These are phyloP conservation scores for Ochromonas danica DNA, from an alignment of 108 stramenopile species.

Conservation along the genomic window DNA sequence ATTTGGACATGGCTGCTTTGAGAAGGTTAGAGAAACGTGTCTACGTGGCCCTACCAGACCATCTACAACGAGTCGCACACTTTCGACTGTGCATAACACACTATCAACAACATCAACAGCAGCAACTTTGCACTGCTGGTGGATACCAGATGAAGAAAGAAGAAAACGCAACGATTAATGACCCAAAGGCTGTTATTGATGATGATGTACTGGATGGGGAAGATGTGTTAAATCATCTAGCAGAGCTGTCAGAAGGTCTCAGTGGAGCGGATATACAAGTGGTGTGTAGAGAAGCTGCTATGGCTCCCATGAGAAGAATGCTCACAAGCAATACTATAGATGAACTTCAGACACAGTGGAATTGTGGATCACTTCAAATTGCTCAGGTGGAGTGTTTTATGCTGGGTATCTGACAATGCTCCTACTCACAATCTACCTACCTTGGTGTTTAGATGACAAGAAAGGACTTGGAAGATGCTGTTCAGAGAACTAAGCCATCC, in stretches of 20 bases:
- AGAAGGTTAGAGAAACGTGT: constrained; percentile 74
- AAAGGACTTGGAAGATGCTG: not conserved
- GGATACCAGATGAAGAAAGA: not conserved
- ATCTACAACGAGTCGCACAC: not conserved
- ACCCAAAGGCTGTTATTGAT: not conserved
- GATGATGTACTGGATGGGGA: not conserved
- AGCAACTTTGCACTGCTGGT: no score
- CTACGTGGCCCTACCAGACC: constrained; percentile 74
- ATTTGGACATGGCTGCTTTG: constrained; percentile 83
- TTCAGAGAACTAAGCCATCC: not conserved
- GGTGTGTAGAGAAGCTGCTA: constrained; percentile 1
- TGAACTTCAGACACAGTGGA: not conserved
- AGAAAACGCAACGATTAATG: not conserved
- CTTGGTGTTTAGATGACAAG: not conserved
- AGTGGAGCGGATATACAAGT: constrained; percentile 23
- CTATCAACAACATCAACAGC: no score
- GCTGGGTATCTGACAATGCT: not conserved
- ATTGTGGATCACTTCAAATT: not conserved
- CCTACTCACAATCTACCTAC: not conserved
- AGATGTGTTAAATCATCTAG: not conserved
- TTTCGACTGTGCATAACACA: not conserved
- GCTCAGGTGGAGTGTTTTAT: not conserved
- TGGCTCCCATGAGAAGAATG: constrained; percentile 3
- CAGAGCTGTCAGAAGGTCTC: not conserved
- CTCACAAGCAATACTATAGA: not conserved